phyloP scores from a whole-genome alignment of 208 protist genomes.

The Endotrypanum monterogeii region DNA sequence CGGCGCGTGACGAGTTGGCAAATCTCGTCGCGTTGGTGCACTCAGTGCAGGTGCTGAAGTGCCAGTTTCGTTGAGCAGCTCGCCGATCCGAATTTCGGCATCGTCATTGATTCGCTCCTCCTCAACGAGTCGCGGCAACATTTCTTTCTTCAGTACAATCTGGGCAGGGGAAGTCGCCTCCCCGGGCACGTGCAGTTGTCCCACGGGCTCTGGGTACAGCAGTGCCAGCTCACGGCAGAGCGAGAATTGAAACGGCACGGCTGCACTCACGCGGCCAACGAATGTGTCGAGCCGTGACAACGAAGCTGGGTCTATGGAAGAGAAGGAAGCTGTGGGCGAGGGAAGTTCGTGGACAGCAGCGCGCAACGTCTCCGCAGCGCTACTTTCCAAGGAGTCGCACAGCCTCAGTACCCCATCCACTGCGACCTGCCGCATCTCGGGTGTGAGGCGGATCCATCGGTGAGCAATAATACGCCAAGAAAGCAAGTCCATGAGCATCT shows the following conservation, averaged over 20 bases:
- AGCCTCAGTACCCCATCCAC: constrained; percentile 22
- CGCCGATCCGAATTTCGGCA: constrained; percentile 9
- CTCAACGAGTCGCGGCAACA: background rate
- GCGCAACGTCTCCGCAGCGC: constrained; percentile 17
- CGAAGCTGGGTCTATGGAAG: background rate
- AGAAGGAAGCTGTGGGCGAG: background rate
- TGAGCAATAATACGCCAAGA: constrained; percentile 49
- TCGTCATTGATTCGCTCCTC: constrained; percentile 3
- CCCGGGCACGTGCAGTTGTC: constrained; percentile 5
- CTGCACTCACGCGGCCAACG: constrained; percentile 10
- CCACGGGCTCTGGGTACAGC: constrained; percentile 23
- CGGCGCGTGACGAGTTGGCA: background rate
- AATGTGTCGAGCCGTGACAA: constrained; percentile 5
- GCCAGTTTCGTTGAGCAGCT: constrained; percentile 13
- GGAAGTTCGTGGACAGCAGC: constrained; percentile 12
- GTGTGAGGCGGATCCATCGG: constrained; percentile 38
- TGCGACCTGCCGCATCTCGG: constrained; percentile 20
- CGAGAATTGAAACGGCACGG: constrained; percentile 31
- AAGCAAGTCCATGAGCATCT: constrained; percentile 64
- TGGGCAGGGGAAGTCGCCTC: background rate
- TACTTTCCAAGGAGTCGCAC: constrained; percentile 14
- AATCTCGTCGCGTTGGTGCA: background rate
- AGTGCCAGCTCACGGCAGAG: constrained; percentile 11
- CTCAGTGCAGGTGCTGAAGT: background rate
- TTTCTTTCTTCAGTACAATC: background rate